A percentile compares a stretch with the other conserved stretches of the same genome.
Conservation (phyloP, 257 asterid species). For the Nicotiana attenuata region DNA sequence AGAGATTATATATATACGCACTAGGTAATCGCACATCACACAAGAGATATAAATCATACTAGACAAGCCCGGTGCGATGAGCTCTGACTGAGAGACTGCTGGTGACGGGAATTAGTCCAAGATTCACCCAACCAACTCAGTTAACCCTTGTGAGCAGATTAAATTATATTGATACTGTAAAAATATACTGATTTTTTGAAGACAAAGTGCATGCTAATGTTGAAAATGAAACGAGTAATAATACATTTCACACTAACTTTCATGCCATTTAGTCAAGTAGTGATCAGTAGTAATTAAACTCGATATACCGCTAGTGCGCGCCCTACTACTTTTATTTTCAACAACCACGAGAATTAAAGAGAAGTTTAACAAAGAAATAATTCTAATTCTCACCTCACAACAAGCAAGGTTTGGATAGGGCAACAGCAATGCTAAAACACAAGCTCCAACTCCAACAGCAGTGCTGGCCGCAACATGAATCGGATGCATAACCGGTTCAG, state of each 20-base stretch:
- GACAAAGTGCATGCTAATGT: neutral
- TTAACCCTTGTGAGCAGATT: rapidly evolving
- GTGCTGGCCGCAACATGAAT: constrained; percentile 71
- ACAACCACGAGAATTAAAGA: neutral
- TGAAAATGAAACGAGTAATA: neutral
- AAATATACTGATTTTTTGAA: neutral
- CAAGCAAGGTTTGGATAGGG: constrained; percentile 70
- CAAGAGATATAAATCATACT: too few species aligned
- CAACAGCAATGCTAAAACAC: constrained; percentile 59
- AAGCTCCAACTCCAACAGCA: constrained; percentile 63
- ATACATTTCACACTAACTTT: neutral
- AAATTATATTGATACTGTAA: neutral
- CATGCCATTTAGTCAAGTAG: neutral
- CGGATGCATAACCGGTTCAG: constrained; percentile 65
- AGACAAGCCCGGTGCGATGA: too few species aligned
- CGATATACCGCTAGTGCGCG: neutral
- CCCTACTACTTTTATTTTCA: neutral
- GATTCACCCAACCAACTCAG: too few species aligned
- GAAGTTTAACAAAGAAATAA: neutral
- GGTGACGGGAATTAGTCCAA: too few species aligned
- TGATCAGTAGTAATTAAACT: neutral
- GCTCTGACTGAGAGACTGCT: too few species aligned
- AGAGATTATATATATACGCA: too few species aligned
- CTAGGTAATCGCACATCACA: too few species aligned
- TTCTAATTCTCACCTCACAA: constrained; percentile 45